Evolutionary conservation across 371 early-diverging fungal species (phyloP).

Genomic region (Funneliformis caledonium): DNA sequence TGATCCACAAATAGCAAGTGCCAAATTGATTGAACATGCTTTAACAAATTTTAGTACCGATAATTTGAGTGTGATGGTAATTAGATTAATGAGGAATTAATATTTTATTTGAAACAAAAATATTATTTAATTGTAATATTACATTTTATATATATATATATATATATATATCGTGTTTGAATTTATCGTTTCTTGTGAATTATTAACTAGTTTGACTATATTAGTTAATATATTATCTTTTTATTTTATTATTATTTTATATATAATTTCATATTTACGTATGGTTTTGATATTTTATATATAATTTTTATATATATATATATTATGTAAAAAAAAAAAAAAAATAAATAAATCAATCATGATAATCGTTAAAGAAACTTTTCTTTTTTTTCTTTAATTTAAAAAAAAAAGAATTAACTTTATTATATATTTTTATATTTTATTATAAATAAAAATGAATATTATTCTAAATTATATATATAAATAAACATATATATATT

Average conservation of each 20-base stretch:
- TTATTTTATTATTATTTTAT: not conserved
- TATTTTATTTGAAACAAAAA: no score
- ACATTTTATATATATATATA: no score
- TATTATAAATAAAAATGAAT: no score
- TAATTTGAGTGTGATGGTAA: constrained; percentile 90
- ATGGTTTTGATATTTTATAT: no score
- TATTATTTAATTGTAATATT: no score
- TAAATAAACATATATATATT: no score
- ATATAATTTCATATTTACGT: no score
- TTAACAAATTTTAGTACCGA: constrained; percentile 92
- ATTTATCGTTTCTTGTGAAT: not conserved
- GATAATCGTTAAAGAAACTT: no score
- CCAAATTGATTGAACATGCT: constrained; percentile 84
- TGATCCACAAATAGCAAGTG: constrained; percentile 84
- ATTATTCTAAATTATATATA: no score
- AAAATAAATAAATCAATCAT: no score
- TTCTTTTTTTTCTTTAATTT: not conserved
- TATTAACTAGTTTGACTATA: not conserved
- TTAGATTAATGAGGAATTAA: constrained; percentile 50
- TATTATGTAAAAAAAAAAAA: not conserved
- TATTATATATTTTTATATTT: no score
- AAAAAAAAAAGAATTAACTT: not conserved
- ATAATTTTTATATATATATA: not conserved
- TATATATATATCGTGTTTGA: no score
- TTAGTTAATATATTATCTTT: not conserved